Evolutionary conservation across 805 yeast genomes (phyloP), one percentile per base, ranked within the genome.

Genomic region (Komagataella pastoris): DNA sequence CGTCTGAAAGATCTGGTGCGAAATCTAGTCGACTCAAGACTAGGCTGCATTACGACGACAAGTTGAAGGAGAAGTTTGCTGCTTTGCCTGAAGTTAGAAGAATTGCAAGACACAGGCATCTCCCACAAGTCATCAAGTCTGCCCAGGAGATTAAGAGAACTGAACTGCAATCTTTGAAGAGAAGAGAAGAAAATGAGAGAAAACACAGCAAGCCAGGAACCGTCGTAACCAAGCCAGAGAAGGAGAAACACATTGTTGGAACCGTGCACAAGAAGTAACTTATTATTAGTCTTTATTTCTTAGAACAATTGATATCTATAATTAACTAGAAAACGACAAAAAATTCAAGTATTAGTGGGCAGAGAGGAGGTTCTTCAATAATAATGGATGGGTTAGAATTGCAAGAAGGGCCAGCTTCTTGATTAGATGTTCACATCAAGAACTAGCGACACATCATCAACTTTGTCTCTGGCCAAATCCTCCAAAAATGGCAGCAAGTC

Each of bases 31-130:
- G 85, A 60, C 85, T 88, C 68, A 79, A 93, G 64, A 69, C 82
- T 59, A 87, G 88, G 67, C 71, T 89, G 59, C 97, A 91, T 67
- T 91, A 93, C 68, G 96, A 88, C 65, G 86, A 80, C 51, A 91
- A 95, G 49, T 77, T 93, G 66, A 90, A 90, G 68, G 95, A 91
- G 62, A 78, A 96, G 64, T 93, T 79, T 75, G 87, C 87, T 70
- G 83, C 83, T 70, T 90, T 93, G 98, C 99, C 99, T 1, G 99
- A 93, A 67, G 85, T 93, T 61, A 80, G 80, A 62, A 77, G 97
- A 60, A 93, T 93, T 55, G 71, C 88, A 24, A 80, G 90, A 67
- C 98, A 93, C 69, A 81, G 99, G 66, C 97, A 93, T 64, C 74
- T 91, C 51, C 99, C 99, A 19, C 71, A 71, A 54, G 86, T 84